Conservation (phyloP, 306 rosid genomes). For the Styphnolobium japonicum region DNA sequence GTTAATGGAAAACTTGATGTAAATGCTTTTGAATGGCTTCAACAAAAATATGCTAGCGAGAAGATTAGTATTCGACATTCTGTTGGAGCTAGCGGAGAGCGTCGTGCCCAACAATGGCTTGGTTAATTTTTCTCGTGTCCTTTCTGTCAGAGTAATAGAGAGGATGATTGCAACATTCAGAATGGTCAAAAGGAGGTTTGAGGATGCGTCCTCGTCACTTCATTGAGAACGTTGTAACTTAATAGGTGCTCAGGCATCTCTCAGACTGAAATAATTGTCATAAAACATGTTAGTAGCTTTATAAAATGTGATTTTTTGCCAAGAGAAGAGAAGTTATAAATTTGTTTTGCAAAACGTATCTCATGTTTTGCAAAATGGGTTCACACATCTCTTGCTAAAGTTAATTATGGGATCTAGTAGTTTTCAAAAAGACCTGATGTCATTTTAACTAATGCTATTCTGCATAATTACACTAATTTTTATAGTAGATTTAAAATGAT, state of each 20-base stretch:
- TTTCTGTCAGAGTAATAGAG: background rate
- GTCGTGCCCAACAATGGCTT: slow-evolving; percentile 91
- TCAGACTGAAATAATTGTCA: background rate
- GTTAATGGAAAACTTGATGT: slow-evolving; percentile 89
- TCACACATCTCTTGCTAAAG: background rate
- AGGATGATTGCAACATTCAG: background rate
- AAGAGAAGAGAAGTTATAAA: background rate
- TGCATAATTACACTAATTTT: too few species aligned
- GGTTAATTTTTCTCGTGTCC: slow-evolving; percentile 55
- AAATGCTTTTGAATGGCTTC: slow-evolving; percentile 88
- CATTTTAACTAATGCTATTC: too few species aligned
- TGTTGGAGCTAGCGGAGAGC: slow-evolving; percentile 81
- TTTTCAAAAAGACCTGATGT: too few species aligned
- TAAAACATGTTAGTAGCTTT: background rate
- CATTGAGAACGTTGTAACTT: slow-evolving; percentile 22
- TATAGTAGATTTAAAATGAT: too few species aligned
- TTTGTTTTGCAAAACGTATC: background rate
- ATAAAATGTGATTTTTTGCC: background rate
- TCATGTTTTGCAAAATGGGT: background rate
- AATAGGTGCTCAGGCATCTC: background rate
- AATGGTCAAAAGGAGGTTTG: background rate
- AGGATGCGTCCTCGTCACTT: background rate
- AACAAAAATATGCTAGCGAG: slow-evolving; percentile 74
- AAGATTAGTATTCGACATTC: slow-evolving; percentile 91
- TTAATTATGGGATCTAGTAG: too few species aligned